A percentile compares a stretch with the other conserved stretches of the same genome.
Evolutionary conservation across 805 yeast genomes (phyloP).

Genomic region (Hemisphaericaspora nanyangensis): DNA sequence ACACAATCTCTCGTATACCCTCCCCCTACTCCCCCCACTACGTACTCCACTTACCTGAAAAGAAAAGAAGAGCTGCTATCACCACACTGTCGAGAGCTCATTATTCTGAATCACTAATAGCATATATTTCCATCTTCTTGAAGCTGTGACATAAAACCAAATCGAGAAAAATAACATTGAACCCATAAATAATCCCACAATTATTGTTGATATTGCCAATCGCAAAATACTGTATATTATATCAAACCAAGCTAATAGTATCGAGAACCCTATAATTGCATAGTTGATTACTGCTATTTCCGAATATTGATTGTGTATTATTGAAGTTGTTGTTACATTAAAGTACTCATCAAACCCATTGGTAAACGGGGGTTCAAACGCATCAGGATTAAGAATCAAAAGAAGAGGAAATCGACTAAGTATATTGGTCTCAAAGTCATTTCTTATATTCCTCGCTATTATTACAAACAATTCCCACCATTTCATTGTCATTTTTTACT

Average conservation of each 20-base stretch:
- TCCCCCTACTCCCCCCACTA: too few relatives aligned
- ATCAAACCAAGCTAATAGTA: conserved; percentile 13
- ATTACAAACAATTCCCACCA: conserved; percentile 3
- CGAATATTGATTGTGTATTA: conserved; percentile 2
- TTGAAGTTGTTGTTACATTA: conserved; percentile 7
- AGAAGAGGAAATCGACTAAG: conserved; percentile 12
- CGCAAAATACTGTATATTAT: conserved; percentile 15
- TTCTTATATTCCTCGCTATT: conserved; percentile 5
- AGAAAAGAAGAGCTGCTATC: too few relatives aligned
- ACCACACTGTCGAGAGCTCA: conserved; percentile 6
- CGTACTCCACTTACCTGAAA: too few relatives aligned
- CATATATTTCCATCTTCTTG: conserved; percentile 14
- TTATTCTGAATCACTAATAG: conserved; percentile 5
- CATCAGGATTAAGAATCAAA: conserved; percentile 18
- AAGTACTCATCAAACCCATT: conserved; percentile 13
- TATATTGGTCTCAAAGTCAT: conserved; percentile 8
- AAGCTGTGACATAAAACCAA: conserved; percentile 12
- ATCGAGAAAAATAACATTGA: conserved; percentile 9
- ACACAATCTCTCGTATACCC: too few relatives aligned
- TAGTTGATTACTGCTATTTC: conserved; percentile 2
- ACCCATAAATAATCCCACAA: conserved; percentile 11
- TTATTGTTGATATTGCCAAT: conserved; percentile 10
- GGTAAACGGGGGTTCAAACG: conserved; percentile 24
- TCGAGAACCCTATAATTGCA: conserved; percentile 1
- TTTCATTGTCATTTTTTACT: background rate